phyloP scores from a whole-genome alignment of 2,329 filamentous ascomycete genomes.

The Graphium sp. region DNA sequence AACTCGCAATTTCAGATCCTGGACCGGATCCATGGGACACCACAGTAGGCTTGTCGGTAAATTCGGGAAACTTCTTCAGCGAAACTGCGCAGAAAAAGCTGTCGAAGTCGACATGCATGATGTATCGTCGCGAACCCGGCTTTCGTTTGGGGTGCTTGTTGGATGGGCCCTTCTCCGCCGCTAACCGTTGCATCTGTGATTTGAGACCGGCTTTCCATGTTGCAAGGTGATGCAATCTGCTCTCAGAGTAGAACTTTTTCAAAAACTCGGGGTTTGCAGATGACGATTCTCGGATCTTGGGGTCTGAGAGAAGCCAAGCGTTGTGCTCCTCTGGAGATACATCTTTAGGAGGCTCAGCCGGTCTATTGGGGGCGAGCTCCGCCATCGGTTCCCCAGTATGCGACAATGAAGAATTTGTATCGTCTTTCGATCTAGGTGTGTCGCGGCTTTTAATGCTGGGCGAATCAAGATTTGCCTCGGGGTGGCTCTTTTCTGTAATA shows the following conservation, averaged over 20 bases:
- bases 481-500: not conserved
- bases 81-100: conserved; percentile 97
- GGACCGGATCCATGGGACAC: conserved; percentile 76
- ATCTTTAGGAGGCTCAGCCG: conserved; percentile 28
- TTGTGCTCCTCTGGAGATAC: conserved; percentile 91
- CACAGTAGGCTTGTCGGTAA: conserved; percentile 62
- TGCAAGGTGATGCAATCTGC: conserved; percentile 83
- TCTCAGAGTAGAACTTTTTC: conserved; percentile 89
- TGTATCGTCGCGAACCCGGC: conserved; percentile 55
- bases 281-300: conserved; percentile 72
- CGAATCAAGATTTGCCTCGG: not conserved
- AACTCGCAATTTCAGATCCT: conserved; percentile 91
- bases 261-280: conserved; percentile 88
- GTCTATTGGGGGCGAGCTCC: not conserved
- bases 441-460: too few relatives aligned
- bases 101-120: conserved; percentile 95
- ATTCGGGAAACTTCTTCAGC: conserved; percentile 57
- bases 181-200: conserved; percentile 66
- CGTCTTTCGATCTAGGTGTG: too few relatives aligned
- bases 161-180: conserved; percentile 46
- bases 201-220: conserved; percentile 96
- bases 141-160: conserved; percentile 28
- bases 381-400: too few relatives aligned
- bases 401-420: too few relatives aligned
- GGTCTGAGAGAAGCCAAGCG: conserved; percentile 65